Conservation (phyloP, 2,329 filamentous ascomycete genomes). For the Penicillium expansum region DNA sequence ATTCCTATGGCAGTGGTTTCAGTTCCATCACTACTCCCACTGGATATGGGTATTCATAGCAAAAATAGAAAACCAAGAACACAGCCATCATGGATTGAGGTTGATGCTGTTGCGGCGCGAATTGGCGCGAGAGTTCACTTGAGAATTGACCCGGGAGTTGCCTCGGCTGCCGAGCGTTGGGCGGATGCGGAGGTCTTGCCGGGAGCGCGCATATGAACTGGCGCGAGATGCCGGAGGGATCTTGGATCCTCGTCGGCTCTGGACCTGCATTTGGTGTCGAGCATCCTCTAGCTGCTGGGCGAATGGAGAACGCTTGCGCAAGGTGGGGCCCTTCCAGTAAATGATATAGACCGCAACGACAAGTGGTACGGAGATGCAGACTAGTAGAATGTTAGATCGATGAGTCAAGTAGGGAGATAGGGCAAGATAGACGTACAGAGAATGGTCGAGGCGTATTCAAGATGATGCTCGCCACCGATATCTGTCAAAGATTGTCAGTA, state of each 20-base stretch:
- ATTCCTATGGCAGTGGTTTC: conserved; percentile 5
- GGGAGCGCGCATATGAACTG: conserved; percentile 40
- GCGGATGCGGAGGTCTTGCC: conserved; percentile 40
- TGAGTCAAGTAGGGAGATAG: neutral
- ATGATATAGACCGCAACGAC: conserved; percentile 64
- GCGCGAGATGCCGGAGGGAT: conserved; percentile 37
- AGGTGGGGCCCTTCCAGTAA: conserved; percentile 61
- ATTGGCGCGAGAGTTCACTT: conserved; percentile 30
- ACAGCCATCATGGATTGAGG: neutral
- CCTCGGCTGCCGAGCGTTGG: conserved; percentile 36
- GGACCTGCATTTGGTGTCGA: conserved; percentile 31
- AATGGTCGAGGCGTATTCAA: conserved; percentile 63
- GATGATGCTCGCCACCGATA: conserved; percentile 53
- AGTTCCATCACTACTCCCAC: neutral
- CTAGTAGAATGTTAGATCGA: neutral
- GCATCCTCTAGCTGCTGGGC: conserved; percentile 60
- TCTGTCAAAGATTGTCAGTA: conserved; percentile 35
- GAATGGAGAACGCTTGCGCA: conserved; percentile 62
- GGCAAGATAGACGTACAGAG: conserved; percentile 39
- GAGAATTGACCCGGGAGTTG: conserved; percentile 34
- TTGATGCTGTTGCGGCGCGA: conserved; percentile 32
- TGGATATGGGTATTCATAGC: neutral
- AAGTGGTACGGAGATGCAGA: conserved; percentile 59
- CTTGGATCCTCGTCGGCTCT: conserved; percentile 33
- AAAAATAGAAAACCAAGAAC: neutral